Evolutionary conservation across 2,329 filamentous ascomycete species (phyloP).

Genomic region (Alternaria sp.): DNA sequence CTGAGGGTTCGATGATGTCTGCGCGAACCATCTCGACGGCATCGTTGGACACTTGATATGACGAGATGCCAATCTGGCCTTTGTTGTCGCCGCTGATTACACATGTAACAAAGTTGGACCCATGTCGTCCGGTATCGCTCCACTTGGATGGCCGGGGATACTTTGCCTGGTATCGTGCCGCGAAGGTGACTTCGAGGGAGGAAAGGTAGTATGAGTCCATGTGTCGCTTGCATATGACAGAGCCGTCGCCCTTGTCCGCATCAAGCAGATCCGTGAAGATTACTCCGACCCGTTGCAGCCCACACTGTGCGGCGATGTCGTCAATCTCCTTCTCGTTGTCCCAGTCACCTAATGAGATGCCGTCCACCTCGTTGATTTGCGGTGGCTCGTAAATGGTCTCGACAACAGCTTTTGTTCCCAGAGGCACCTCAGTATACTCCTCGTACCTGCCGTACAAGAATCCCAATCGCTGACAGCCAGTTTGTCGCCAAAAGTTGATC

Average conservation of each 20-base stretch:
- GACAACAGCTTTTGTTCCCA: constrained; percentile 93
- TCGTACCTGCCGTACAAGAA: constrained; percentile 91
- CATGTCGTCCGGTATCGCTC: constrained; percentile 93
- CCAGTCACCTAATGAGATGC: constrained; percentile 85
- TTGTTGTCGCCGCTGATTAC: constrained; percentile 91
- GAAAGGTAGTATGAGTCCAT: constrained; percentile 94
- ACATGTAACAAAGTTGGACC: constrained; percentile 96
- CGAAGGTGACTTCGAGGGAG: constrained; percentile 89
- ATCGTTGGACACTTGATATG: constrained; percentile 94
- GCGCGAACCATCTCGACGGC: constrained; percentile 97
- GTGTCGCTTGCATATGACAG: constrained; percentile 93
- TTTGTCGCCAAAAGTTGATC: constrained; percentile 89
- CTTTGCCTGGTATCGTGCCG: constrained; percentile 84
- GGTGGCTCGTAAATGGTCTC: constrained; percentile 98
- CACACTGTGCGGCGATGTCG: constrained; percentile 80
- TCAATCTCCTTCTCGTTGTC: constrained; percentile 83
- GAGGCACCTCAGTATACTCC: constrained; percentile 89
- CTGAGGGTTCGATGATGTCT: constrained; percentile 93
- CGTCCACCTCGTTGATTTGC: constrained; percentile 87
- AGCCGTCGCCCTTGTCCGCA: constrained; percentile 80
- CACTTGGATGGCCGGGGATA: constrained; percentile 93
- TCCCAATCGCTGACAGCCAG: constrained; percentile 83
- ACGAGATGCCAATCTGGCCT: constrained; percentile 85
- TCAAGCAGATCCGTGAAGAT: constrained; percentile 95
- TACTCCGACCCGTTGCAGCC: constrained; percentile 86